These are phyloP conservation scores for Sclerospora graminicola DNA, from an alignment of 352 stramenopile species.

Conservation along the genomic window DNA sequence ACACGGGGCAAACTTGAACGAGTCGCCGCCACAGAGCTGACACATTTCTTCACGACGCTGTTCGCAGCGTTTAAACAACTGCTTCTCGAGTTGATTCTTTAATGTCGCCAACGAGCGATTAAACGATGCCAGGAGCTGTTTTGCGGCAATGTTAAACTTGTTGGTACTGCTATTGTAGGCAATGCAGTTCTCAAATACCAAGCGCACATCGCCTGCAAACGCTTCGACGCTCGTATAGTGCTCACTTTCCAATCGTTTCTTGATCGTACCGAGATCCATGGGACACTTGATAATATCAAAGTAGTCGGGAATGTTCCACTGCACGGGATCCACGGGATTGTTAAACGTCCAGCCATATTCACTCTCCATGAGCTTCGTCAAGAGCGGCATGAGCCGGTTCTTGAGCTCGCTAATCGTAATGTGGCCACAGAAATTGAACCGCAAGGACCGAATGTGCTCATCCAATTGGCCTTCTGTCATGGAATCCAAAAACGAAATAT, in stretches of 20 bases:
- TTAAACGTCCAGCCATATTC: constrained; percentile 90
- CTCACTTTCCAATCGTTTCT: constrained; percentile 91
- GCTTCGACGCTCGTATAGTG: constrained; percentile 89
- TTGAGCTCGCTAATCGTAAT: constrained; percentile 78
- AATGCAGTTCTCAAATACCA: constrained; percentile 87
- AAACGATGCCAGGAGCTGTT: constrained; percentile 69
- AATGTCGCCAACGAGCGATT: constrained; percentile 52
- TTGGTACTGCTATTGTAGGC: constrained; percentile 86
- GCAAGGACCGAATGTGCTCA: constrained; percentile 83
- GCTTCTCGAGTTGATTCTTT: constrained; percentile 75
- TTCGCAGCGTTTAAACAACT: constrained; percentile 79
- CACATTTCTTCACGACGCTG: constrained; percentile 83
- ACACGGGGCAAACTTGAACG: constrained; percentile 85
- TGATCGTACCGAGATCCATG: constrained; percentile 99
- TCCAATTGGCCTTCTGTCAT: constrained; percentile 82
- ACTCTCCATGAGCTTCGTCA: constrained; percentile 84
- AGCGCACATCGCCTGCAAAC: constrained; percentile 78
- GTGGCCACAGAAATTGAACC: constrained; percentile 83
- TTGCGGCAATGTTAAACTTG: constrained; percentile 83
- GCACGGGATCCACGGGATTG: constrained; percentile 91
- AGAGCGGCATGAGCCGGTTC: constrained; percentile 68
- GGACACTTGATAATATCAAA: constrained; percentile 93
- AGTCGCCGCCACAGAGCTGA: constrained; percentile 80
- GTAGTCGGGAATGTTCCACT: constrained; percentile 88
- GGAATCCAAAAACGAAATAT: constrained; percentile 83